Evolutionary conservation across 2,329 filamentous ascomycete genomes (phyloP), one percentile per base, ranked within the genome.

Genomic region (Cucurbitaria berberidis): DNA sequence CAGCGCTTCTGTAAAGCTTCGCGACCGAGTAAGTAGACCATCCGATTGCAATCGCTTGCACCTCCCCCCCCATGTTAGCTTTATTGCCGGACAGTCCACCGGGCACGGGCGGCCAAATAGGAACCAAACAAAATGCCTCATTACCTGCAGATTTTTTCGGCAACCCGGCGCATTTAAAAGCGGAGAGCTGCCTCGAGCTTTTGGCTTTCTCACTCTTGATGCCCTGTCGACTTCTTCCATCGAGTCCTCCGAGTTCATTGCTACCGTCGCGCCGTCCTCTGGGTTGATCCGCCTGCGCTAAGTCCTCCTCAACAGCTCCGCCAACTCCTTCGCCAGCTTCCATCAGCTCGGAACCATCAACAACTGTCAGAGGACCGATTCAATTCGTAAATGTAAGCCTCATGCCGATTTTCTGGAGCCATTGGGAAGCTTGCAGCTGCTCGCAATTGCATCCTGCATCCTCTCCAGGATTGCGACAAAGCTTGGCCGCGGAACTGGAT

Each of bases 71-170:
- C 53, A 56, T 60, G 45, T 53, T 57, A 59, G 62, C 53, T 59
- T 58, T 54, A 57, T 59, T 58, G 55, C 68, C 69, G 64, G 64
- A 53, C 55, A 51, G 51, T 59, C 65, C 67, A 63, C 62, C 62
- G 45, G 62, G 64, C 63, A 62, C 69, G 57, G 21, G 36, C 36
- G 36, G 36, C 30, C 30, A 39, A n/a, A 39, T 53, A 55, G 54
- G 53, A 53, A 49, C 65, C 62, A 70, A 67, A 67, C 68, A 68
- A 72, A 74, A 73, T 73, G 62, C 72, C 70, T 71, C 70, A 73
- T 59, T 45, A 55, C 48, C 44, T 61, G 66, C 66, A 70, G 67
- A 69, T 66, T 60, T 69, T 72, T 73, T 72, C 66, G 62, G 68
- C 60, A 38, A 63, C 41, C 59, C 57, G 59, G 58, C 53, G 55